Evolutionary conservation across 2,329 filamentous ascomycete species (phyloP).

Genomic region (Aureobasidium melanogenum): DNA sequence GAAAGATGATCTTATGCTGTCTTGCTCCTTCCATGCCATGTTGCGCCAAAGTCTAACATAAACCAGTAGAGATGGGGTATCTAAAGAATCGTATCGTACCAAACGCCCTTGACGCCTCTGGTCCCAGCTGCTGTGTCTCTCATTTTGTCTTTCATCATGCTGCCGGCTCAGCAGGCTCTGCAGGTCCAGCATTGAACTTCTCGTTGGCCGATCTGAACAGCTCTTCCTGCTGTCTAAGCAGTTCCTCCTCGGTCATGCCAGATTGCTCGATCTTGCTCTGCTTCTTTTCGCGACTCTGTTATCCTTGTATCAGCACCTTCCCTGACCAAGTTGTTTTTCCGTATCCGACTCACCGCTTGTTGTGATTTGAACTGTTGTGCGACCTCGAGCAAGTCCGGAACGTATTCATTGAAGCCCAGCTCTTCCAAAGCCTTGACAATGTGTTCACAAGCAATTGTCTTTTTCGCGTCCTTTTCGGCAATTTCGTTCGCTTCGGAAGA

Average conservation of each 20-base stretch:
- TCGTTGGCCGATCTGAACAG: slow-evolving; percentile 76
- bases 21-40: neutral
- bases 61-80: slow-evolving; percentile 4
- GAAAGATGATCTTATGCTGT: neutral
- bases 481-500: slow-evolving; percentile 99
- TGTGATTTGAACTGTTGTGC: slow-evolving; percentile 88
- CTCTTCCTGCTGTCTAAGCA: slow-evolving; percentile 81
- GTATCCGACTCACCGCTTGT: slow-evolving; percentile 59
- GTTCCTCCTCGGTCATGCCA: slow-evolving; percentile 81
- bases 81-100: slow-evolving; percentile 6
- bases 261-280: slow-evolving; percentile 95
- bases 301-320: neutral
- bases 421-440: slow-evolving; percentile 91
- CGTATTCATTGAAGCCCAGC: slow-evolving; percentile 86
- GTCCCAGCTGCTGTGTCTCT: neutral
- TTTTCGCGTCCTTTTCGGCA: slow-evolving; percentile 96
- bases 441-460: slow-evolving; percentile 97
- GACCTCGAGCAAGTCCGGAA: slow-evolving; percentile 76
- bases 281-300: slow-evolving; percentile 86
- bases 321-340: slow-evolving; percentile 3
- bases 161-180: neutral
- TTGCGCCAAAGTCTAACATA: neutral
- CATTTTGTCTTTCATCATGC: neutral
- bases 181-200: slow-evolving; percentile 48
- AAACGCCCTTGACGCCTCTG: slow-evolving; percentile 2